Conservation (phyloP, 1,284 basidiomycete genomes). For the Cutaneotrichosporon sp. region DNA sequence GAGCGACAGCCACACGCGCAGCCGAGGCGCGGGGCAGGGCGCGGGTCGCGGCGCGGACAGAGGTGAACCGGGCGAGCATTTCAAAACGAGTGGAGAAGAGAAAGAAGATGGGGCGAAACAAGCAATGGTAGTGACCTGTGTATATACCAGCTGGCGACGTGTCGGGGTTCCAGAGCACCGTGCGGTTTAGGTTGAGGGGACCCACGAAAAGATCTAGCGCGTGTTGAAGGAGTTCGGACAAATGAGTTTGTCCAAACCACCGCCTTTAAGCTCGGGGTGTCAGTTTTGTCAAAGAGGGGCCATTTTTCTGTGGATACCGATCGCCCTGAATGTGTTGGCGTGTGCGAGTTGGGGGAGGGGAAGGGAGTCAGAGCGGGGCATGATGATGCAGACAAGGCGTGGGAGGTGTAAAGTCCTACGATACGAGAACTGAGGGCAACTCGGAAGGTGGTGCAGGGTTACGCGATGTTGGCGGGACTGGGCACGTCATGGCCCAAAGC, state of each 20-base stretch:
- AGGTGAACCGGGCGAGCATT: constrained; percentile 25
- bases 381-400: neutral
- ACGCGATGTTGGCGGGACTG: constrained; percentile 12
- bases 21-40: constrained; percentile 26
- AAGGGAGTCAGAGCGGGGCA: neutral
- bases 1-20: constrained; percentile 19
- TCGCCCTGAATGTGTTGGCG: neutral
- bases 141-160: constrained; percentile 3
- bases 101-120: neutral
- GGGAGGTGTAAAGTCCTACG: too few relatives aligned
- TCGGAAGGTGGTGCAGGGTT: neutral
- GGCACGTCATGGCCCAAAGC: constrained; percentile 2
- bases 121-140: constrained; percentile 8
- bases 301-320: neutral
- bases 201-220: constrained; percentile 3
- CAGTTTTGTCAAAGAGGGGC: neutral
- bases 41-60: constrained; percentile 22
- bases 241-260: constrained; percentile 22
- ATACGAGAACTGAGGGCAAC: too few relatives aligned
- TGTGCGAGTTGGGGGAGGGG: too few relatives aligned
- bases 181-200: constrained; percentile 1
- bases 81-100: neutral
- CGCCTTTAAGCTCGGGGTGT: constrained; percentile 31
- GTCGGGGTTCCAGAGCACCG: neutral
- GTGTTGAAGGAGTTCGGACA: constrained; percentile 14